Percentiles rank a stretch among this genome's conserved stretches.
Conservation (phyloP, 805 yeast genomes). For the Jamesozyma jinghongensis region DNA sequence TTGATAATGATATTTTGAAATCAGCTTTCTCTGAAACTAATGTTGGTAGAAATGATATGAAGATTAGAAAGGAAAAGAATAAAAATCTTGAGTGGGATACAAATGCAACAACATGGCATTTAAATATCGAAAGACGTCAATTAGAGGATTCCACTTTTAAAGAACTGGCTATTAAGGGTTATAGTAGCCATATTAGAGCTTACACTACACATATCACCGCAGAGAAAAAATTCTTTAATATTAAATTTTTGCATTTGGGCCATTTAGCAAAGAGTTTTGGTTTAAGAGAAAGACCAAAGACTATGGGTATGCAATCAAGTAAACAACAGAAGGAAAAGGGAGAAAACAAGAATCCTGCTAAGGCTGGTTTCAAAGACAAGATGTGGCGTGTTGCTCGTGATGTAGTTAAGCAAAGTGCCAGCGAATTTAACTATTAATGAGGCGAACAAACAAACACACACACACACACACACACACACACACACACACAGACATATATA, state of each 20-base stretch:
- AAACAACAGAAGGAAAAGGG: slow-evolving; percentile 25
- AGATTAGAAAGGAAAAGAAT: slow-evolving; percentile 29
- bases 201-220: slow-evolving; percentile 85
- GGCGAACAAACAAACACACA: background rate
- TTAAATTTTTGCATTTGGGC: slow-evolving; percentile 80
- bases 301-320: slow-evolving; percentile 41
- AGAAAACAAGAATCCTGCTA: slow-evolving; percentile 36
- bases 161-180: slow-evolving; percentile 68
- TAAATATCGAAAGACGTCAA: slow-evolving; percentile 81
- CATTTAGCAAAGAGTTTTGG: slow-evolving; percentile 95
- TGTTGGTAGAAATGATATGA: slow-evolving; percentile 29
- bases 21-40: slow-evolving; percentile 28
- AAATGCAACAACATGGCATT: slow-evolving; percentile 94
- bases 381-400: slow-evolving; percentile 68
- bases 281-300: slow-evolving; percentile 87
- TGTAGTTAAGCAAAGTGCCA: slow-evolving; percentile 53
- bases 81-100: slow-evolving; percentile 62
- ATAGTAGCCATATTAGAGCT: slow-evolving; percentile 84
- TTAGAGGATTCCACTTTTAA: slow-evolving; percentile 55
- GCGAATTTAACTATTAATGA: slow-evolving; percentile 57
- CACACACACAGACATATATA: background rate
- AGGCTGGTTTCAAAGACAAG: slow-evolving; percentile 61
- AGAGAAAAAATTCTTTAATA: slow-evolving; percentile 74
- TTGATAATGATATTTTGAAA: slow-evolving; percentile 36
- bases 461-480: background rate